These are phyloP conservation scores for Suillus variegatus DNA, from an alignment of 768 basidiomycete genomes.

Conservation along the genomic window DNA sequence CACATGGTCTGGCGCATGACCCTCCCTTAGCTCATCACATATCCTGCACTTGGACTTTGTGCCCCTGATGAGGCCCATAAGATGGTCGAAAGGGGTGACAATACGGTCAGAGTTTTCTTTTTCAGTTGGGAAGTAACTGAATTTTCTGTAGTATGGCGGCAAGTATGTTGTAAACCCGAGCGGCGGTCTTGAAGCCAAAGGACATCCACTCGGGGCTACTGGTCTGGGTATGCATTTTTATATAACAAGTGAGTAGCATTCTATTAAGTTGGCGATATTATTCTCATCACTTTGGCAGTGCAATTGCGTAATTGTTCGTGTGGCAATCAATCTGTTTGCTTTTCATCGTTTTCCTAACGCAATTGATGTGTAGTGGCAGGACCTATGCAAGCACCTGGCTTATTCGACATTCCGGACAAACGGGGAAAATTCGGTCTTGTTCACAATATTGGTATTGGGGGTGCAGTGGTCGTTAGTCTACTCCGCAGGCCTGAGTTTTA, in stretches of 20 bases:
- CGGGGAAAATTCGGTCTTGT: constrained; percentile 80
- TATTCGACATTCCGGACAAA: constrained; percentile 61
- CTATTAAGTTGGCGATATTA: background rate
- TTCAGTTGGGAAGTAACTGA: background rate
- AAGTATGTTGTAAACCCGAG: constrained; percentile 85
- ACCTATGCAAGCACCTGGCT: constrained; percentile 76
- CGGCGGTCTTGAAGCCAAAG: constrained; percentile 87
- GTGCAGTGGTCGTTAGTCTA: constrained; percentile 76
- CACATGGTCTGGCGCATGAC: background rate
- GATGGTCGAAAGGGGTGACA: constrained; percentile 74
- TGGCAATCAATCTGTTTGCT: constrained; percentile 13
- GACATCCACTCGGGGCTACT: constrained; percentile 82
- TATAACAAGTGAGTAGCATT: constrained; percentile 60
- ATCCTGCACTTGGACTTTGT: constrained; percentile 79
- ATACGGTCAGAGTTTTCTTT: constrained; percentile 54
- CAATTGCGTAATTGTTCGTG: constrained; percentile 66
- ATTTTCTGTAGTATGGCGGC: constrained; percentile 63
- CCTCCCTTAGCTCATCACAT: constrained; percentile 65
- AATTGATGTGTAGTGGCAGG: constrained; percentile 61
- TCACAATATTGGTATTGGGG: constrained; percentile 84
- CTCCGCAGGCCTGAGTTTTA: constrained; percentile 80
- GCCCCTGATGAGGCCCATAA: constrained; percentile 66
- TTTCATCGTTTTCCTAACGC: background rate
- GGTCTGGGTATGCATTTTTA: constrained; percentile 89
- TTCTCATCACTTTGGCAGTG: constrained; percentile 43